Base-by-base conservation (phyloP, 352 stramenopile genomes). In the Globisporangium nunn region DNA sequence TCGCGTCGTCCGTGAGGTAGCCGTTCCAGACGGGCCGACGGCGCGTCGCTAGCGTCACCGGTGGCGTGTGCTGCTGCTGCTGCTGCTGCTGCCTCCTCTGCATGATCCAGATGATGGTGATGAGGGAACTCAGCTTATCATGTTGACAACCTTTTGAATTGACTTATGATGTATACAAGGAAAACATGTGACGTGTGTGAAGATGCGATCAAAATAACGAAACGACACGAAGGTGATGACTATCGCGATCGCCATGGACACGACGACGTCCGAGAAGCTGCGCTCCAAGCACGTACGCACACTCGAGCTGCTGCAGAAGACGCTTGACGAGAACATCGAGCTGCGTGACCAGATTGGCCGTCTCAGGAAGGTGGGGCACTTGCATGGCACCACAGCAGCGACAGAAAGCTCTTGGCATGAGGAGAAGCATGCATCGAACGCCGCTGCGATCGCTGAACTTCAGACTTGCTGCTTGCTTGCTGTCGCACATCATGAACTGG, bases 221-320 rank as follows among this genome's bases (percentile, higher is more conserved):
- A 40, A 43, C 29, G 33, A 30, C 28, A 33, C 15, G 4, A 30
- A 31, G 51, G 77, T 74, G 66, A 74, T 87, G 74, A 58, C 75
- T 45, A 63, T 85, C 49, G 77, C 72, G 66, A 74, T 87, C 72
- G 57, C 75, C 48, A 63, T 85, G 50, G 77, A 87, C 54, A 83
- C 72, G 33, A 83, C 72, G 33, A 81, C 78, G 3, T 74, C 78
- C 29, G 81, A 91, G 65, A 72, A 79, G 54, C 64, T 91, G 45
- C 76, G 81, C 35, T 88, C 81, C 59, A 91, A 91, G 69, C 81
- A 91, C 58, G 81, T 91, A 23, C 78, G 81, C 15, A 91, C 81
- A 31, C 75, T 91, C 1, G 81, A 91, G 62, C 61, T 91, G 35
- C 71, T 91, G 18, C 81, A 91, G 56, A 87, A 88, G 64, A 91